Percentiles rank a stretch among this genome's conserved stretches.
Conservation (phyloP, 257 asterid genomes). For the Cruciata laevipes region DNA sequence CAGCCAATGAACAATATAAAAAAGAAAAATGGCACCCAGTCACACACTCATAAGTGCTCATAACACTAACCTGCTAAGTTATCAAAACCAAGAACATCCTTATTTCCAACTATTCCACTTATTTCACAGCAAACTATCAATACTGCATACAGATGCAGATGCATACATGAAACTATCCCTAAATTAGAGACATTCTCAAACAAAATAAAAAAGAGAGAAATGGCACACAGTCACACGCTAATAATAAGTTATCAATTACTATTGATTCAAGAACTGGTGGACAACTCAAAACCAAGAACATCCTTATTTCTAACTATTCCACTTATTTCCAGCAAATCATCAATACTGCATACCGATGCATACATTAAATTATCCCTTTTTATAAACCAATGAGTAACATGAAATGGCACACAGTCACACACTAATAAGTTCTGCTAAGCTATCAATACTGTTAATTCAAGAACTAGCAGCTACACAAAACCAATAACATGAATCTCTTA, state of each 20-base stretch:
- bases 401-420: background rate
- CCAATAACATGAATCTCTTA: background rate
- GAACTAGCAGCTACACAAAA: background rate
- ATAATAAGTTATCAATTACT: background rate
- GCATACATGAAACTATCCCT: background rate
- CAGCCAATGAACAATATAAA: background rate
- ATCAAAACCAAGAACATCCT: too few species aligned
- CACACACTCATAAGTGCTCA: background rate
- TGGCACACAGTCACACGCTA: background rate
- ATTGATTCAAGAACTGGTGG: background rate
- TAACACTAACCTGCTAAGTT: background rate
- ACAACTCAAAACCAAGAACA: constrained; percentile 1
- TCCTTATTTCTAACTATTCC: background rate
- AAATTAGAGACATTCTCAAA: background rate
- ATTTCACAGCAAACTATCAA: too few species aligned
- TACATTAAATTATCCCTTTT: background rate
- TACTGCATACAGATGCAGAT: too few species aligned
- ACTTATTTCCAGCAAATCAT: background rate
- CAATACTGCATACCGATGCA: background rate
- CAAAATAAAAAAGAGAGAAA: too few species aligned
- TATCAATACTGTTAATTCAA: background rate
- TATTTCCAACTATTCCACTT: background rate
- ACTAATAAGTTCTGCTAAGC: background rate
- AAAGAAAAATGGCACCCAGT: background rate
- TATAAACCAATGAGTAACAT: background rate